phyloP scores from a whole-genome alignment of 2,329 filamentous ascomycete genomes.

The Fusarium sp. region DNA sequence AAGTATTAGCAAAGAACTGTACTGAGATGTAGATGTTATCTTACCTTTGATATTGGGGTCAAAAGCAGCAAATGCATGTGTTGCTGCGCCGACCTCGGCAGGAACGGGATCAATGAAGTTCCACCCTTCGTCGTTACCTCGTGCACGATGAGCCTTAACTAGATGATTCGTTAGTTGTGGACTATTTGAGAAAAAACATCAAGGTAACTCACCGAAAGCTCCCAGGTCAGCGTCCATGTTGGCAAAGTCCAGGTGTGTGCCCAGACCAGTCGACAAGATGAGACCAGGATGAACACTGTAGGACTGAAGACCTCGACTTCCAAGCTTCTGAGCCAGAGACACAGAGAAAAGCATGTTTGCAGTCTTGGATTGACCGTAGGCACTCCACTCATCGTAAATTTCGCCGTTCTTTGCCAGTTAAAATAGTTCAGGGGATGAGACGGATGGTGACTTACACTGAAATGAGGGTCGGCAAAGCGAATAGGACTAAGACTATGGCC shows the following conservation, averaged over 20 bases:
- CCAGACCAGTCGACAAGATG: conserved; percentile 42
- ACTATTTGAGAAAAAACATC: accelerated
- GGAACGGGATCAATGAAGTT: conserved; percentile 36
- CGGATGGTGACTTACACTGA: conserved; percentile 43
- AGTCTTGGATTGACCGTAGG: conserved; percentile 57
- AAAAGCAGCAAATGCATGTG: conserved; percentile 54
- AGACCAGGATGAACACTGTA: conserved; percentile 54
- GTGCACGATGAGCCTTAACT: conserved; percentile 40
- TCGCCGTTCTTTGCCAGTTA: conserved; percentile 49
- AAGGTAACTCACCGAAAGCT: conserved; percentile 28
- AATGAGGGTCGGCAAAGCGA: conserved; percentile 53
- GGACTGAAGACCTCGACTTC: conserved; percentile 47
- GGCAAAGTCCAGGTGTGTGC: conserved; percentile 40
- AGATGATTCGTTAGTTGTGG: background rate
- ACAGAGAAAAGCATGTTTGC: conserved; percentile 53
- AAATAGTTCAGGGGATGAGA: background rate
- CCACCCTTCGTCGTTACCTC: conserved; percentile 46
- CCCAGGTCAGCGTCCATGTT: conserved; percentile 31
- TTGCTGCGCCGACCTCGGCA: conserved; percentile 50
- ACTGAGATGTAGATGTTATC: accelerated
- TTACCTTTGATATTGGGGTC: conserved; percentile 51
- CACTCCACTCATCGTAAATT: conserved; percentile 49
- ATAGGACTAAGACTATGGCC: conserved; percentile 49
- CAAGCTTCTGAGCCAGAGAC: conserved; percentile 51
- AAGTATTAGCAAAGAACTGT: background rate